These are phyloP conservation scores for Arthrinium puccinioides DNA, from an alignment of 2,329 filamentous ascomycete species.

Conservation along the genomic window DNA sequence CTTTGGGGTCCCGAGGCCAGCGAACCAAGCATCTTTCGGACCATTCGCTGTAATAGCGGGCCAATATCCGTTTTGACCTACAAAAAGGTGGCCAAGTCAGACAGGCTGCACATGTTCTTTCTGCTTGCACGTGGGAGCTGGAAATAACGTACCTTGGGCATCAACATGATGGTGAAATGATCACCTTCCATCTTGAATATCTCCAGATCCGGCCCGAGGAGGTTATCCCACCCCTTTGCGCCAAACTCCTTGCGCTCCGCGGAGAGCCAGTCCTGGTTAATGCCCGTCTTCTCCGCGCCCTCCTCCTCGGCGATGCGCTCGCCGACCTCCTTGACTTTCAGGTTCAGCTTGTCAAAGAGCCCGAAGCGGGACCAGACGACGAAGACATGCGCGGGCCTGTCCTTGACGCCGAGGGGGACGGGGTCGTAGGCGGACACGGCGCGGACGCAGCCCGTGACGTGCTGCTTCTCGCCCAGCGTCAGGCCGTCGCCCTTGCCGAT, in stretches of 20 bases:
- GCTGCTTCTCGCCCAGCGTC: neutral
- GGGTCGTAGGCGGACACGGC: neutral
- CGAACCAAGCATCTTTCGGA: too few relatives aligned
- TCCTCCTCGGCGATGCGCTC: neutral
- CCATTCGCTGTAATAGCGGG: too few relatives aligned
- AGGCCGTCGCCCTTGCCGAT: neutral
- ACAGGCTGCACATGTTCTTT: too few relatives aligned
- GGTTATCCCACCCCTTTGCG: neutral
- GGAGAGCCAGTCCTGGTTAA: neutral
- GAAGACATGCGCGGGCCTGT: neutral
- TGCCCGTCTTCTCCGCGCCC: neutral
- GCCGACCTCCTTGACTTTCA: neutral
- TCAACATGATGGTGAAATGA: neutral
- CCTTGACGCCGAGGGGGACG: neutral
- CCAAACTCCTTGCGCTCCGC: neutral
- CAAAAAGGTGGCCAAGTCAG: too few relatives aligned
- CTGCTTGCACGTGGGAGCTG: too few relatives aligned
- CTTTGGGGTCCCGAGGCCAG: too few relatives aligned
- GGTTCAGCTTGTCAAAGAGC: neutral
- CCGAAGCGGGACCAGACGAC: neutral
- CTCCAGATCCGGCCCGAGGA: neutral
- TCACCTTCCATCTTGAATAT: neutral
- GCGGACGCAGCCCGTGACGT: neutral
- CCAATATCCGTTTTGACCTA: too few relatives aligned
- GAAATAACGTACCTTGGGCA: too few relatives aligned